phyloP scores from a whole-genome alignment of 202 grass and related monocot species.

The Dendrocalamus latiflorus region DNA sequence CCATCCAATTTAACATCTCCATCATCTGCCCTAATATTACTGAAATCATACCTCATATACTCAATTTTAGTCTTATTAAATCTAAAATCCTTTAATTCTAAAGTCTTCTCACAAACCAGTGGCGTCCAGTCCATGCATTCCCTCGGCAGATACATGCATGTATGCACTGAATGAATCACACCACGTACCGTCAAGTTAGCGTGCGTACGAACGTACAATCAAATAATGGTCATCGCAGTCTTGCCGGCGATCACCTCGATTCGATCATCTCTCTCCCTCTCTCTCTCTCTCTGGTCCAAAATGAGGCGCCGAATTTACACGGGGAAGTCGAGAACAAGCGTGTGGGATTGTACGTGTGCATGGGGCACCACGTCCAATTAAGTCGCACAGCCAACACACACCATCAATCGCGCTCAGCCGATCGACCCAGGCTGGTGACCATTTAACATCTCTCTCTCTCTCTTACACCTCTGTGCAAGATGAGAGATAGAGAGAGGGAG shows the following conservation, averaged over 20 bases:
- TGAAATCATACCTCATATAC: no score
- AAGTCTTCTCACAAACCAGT: no score
- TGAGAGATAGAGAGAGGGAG: no score
- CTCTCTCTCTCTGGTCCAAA: not conserved
- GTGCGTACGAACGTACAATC: not conserved
- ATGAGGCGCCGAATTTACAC: not conserved
- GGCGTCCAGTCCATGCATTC: no score
- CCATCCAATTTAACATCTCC: no score
- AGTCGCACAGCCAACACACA: not conserved
- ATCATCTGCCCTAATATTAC: no score
- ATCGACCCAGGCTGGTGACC: not conserved
- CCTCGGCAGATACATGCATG: not conserved
- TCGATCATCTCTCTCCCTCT: not conserved
- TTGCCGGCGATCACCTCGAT: not conserved
- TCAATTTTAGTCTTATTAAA: no score
- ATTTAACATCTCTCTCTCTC: no score
- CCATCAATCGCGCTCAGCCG: not conserved
- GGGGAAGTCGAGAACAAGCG: not conserved
- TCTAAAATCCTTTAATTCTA: no score
- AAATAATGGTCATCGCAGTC: not conserved
- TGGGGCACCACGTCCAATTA: not conserved
- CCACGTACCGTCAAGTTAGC: not conserved
- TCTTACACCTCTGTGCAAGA: no score
- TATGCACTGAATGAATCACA: not conserved
- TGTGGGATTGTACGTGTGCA: not conserved